Evolutionary conservation across 2,329 filamentous ascomycete species (phyloP).

Genomic region (Sclerotinia glacialis): DNA sequence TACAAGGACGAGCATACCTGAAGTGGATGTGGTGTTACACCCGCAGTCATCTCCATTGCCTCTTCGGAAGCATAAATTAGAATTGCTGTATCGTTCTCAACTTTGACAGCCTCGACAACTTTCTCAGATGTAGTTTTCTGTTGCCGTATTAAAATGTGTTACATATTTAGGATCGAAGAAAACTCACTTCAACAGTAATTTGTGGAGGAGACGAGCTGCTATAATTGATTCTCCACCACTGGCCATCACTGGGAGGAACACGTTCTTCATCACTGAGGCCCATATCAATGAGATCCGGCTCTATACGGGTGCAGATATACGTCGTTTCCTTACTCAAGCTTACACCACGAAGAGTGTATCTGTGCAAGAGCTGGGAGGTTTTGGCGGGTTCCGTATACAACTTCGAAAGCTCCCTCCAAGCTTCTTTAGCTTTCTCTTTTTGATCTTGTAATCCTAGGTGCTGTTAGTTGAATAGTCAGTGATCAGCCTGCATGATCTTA

Average conservation of each 20-base stretch:
- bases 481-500: constrained; percentile 23
- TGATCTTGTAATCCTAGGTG: constrained; percentile 34
- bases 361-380: constrained; percentile 35
- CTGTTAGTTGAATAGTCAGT: constrained; percentile 26
- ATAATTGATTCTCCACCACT: constrained; percentile 57
- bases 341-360: constrained; percentile 52
- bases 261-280: constrained; percentile 39
- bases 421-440: constrained; percentile 35
- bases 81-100: constrained; percentile 48
- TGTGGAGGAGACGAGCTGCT: constrained; percentile 43
- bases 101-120: constrained; percentile 48
- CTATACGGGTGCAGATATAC: constrained; percentile 50
- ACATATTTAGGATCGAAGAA: neutral
- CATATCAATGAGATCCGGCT: constrained; percentile 46
- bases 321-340: constrained; percentile 47
- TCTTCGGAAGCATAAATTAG: constrained; percentile 55
- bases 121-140: constrained; percentile 50
- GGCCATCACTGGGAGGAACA: constrained; percentile 41
- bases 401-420: constrained; percentile 43
- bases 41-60: constrained; percentile 41
- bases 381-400: constrained; percentile 40
- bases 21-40: constrained; percentile 42
- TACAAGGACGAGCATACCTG: constrained; percentile 37
- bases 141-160: constrained; percentile 12
- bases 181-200: constrained; percentile 50